Conservation (phyloP, 2,329 filamentous ascomycete genomes). For the Thielaviopsis populi region DNA sequence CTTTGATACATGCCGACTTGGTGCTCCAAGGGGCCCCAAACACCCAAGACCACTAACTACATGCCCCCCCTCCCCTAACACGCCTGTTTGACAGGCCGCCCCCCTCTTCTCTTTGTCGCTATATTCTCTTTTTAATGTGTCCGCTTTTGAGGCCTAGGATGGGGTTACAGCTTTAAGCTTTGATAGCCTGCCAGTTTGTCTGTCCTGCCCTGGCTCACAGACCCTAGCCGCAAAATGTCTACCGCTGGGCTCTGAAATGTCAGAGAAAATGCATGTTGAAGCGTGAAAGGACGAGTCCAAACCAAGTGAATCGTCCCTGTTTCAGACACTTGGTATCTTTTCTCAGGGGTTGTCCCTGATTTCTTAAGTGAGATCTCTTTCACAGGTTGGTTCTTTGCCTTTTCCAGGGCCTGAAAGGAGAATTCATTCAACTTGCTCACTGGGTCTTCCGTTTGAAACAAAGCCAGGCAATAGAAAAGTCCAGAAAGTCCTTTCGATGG, state of each 20-base stretch:
- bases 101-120: too few relatives aligned
- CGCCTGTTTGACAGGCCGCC: too few relatives aligned
- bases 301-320: background rate
- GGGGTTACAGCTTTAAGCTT: background rate
- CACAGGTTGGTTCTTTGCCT: background rate
- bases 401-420: background rate
- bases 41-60: too few relatives aligned
- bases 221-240: background rate
- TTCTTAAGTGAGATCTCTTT: background rate
- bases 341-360: background rate
- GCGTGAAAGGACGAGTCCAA: background rate
- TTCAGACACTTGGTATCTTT: background rate
- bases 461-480: background rate
- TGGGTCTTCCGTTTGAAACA: background rate
- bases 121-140: background rate
- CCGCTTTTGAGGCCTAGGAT: background rate
- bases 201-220: background rate
- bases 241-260: background rate
- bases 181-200: background rate
- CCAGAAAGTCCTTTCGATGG: background rate
- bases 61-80: too few relatives aligned
- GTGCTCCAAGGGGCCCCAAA: too few relatives aligned
- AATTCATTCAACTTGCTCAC: background rate
- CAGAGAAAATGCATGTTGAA: background rate
- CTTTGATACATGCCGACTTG: too few relatives aligned